These are phyloP conservation scores for Primulina eburnea DNA, from an alignment of 257 asterid genomes.

Conservation along the genomic window DNA sequence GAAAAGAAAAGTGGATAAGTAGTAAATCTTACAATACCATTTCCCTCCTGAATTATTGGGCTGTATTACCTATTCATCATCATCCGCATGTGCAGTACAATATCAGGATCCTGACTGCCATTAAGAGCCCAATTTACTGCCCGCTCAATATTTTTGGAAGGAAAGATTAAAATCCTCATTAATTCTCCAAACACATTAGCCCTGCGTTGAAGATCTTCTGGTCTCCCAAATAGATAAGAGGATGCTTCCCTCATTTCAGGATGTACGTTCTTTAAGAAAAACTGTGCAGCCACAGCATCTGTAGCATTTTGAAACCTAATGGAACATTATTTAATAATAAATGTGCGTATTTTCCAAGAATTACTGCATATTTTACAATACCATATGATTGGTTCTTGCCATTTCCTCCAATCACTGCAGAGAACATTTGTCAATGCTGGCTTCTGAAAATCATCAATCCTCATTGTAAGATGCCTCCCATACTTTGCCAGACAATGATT, in stretches of 20 bases:
- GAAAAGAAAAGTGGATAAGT: not conserved
- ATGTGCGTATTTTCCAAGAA: conserved; percentile 10
- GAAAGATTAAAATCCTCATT: conserved; percentile 80
- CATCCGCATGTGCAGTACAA: conserved; percentile 95
- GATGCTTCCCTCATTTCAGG: conserved; percentile 76
- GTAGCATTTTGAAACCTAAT: conserved; percentile 95
- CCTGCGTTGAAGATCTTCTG: conserved; percentile 65
- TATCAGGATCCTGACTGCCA: conserved; percentile 77
- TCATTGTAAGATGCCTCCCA: conserved; percentile 71
- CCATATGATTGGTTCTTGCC: conserved; percentile 96
- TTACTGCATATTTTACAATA: conserved; percentile 27
- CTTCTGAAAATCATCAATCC: conserved; percentile 92
- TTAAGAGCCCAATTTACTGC: conserved; percentile 77
- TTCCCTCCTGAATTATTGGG: conserved; percentile 13
- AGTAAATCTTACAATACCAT: not conserved
- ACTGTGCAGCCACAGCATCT: conserved; percentile 95
- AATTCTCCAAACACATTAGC: conserved; percentile 96
- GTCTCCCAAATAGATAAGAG: conserved; percentile 67
- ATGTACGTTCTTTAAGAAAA: conserved; percentile 83
- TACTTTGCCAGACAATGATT: conserved; percentile 73
- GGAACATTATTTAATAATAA: conserved; percentile 18
- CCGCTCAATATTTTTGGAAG: conserved; percentile 57
- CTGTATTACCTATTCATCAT: conserved; percentile 77
- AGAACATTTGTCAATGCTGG: conserved; percentile 71
- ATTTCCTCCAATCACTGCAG: conserved; percentile 84